Percentiles rank a stretch among this genome's conserved stretches.
These are phyloP conservation scores for Daldinia sp. DNA, from an alignment of 2,329 filamentous ascomycete species.

Conservation along the genomic window DNA sequence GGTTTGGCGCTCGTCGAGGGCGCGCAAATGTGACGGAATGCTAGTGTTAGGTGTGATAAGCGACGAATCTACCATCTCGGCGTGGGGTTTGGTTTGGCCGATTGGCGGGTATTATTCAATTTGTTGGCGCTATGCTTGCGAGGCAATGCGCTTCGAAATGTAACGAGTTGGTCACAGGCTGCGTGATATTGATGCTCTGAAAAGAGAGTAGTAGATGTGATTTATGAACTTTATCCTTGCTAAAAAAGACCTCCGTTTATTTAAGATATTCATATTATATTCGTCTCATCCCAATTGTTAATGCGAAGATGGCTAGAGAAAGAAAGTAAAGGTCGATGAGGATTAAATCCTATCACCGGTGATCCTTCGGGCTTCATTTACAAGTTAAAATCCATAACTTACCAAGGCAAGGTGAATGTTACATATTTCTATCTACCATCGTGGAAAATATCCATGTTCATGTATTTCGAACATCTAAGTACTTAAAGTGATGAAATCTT, in stretches of 20 bases:
- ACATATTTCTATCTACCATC: constrained; percentile 1
- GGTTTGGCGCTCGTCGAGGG: constrained; percentile 32
- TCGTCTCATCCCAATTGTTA: constrained; percentile 15
- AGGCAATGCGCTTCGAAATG: constrained; percentile 39
- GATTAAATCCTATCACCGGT: constrained; percentile 20
- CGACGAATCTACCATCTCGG: constrained; percentile 37
- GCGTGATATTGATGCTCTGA: constrained; percentile 38
- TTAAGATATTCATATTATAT: constrained; percentile 17
- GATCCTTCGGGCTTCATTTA: constrained; percentile 16
- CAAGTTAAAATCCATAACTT: constrained; percentile 2
- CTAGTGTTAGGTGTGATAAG: constrained; percentile 37
- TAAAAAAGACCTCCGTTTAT: constrained; percentile 15
- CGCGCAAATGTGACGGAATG: constrained; percentile 38
- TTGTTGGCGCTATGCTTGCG: constrained; percentile 43
- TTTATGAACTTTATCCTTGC: constrained; percentile 27
- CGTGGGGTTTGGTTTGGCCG: constrained; percentile 41
- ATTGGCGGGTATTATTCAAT: constrained; percentile 39
- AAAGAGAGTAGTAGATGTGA: constrained; percentile 30
- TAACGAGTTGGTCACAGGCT: constrained; percentile 40
- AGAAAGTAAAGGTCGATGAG: constrained; percentile 14
- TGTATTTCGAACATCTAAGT: constrained; percentile 8
- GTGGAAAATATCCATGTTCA: constrained; percentile 14
- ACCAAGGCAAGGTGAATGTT: background rate
- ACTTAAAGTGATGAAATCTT: background rate
- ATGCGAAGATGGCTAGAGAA: constrained; percentile 19